Evolutionary conservation across 768 basidiomycete genomes (phyloP).

Genomic region (Collybiopsis confluens): DNA sequence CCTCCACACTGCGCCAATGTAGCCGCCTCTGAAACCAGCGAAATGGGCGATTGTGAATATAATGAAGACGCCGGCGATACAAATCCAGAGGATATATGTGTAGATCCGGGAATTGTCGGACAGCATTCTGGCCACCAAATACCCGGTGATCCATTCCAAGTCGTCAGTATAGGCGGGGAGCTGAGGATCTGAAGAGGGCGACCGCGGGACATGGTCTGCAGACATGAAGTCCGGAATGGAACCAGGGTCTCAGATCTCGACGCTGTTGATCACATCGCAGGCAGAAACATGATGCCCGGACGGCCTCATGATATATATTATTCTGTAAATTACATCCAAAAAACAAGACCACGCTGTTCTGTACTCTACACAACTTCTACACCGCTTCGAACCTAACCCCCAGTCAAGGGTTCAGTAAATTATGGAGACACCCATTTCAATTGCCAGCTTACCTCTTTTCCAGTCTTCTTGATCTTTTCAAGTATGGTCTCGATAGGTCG

Average conservation of each 20-base stretch:
- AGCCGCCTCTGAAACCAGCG: constrained; percentile 35
- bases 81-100: constrained; percentile 58
- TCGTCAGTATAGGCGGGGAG: constrained; percentile 40
- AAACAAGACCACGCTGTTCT: not conserved
- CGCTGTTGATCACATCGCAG: no score
- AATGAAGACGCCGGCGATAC: constrained; percentile 38
- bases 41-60: constrained; percentile 37
- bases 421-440: not conserved
- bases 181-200: constrained; percentile 30
- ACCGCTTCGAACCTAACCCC: constrained; percentile 23
- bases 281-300: no score
- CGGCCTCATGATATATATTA: no score
- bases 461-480: constrained; percentile 84
- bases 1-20: constrained; percentile 47
- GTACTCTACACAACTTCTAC: constrained; percentile 11
- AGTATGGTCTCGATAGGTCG: constrained; percentile 61
- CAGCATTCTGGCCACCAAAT: constrained; percentile 53
- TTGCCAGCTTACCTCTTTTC: constrained; percentile 66
- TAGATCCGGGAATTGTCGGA: constrained; percentile 50
- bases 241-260: not conserved
- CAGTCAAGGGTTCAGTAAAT: not conserved
- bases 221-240: not conserved
- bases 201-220: constrained; percentile 2
- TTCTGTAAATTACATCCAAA: not conserved
- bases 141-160: constrained; percentile 51